Evolutionary conservation across 2,329 filamentous ascomycete species (phyloP).

Genomic region (Magnaporthiopsis rhizophila): DNA sequence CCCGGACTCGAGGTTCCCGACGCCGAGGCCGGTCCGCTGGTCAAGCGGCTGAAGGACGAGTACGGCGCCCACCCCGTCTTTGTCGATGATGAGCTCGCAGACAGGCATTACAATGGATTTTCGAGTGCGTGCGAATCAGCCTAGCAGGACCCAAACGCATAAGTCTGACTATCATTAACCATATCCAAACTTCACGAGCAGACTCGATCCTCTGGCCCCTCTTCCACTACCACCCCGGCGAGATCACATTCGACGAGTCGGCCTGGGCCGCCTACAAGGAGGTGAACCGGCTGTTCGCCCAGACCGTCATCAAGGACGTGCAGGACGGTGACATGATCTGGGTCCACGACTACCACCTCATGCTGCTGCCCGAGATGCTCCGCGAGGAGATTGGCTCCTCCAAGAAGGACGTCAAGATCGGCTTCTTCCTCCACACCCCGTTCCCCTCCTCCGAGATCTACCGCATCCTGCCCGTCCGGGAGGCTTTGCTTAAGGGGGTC

Average conservation of each 20-base stretch:
- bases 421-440: conserved; percentile 95
- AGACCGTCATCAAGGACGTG: conserved; percentile 78
- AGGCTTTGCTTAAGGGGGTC: conserved; percentile 78
- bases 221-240: conserved; percentile 96
- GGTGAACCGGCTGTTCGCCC: conserved; percentile 86
- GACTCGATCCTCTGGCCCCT: conserved; percentile 98
- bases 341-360: conserved; percentile 98
- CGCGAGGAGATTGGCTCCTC: conserved; percentile 75
- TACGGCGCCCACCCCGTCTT: conserved; percentile 89
- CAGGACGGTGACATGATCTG: conserved; percentile 92
- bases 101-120: conserved; percentile 96
- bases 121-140: conserved; percentile 57
- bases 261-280: conserved; percentile 91
- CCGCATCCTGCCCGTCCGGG: conserved; percentile 85
- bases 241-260: conserved; percentile 95
- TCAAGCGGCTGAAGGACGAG: conserved; percentile 72
- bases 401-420: conserved; percentile 92
- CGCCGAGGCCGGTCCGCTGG: conserved; percentile 66
- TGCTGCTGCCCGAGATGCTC: conserved; percentile 93
- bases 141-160: not conserved
- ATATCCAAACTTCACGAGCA: conserved; percentile 24
- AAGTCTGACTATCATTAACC: conserved; percentile 6
- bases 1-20: conserved; percentile 88
- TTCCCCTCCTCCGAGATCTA: conserved; percentile 98
- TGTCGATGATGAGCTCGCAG: conserved; percentile 85